Conservation (phyloP, 2,329 filamentous ascomycete genomes). For the Cytospora schulzeri region DNA sequence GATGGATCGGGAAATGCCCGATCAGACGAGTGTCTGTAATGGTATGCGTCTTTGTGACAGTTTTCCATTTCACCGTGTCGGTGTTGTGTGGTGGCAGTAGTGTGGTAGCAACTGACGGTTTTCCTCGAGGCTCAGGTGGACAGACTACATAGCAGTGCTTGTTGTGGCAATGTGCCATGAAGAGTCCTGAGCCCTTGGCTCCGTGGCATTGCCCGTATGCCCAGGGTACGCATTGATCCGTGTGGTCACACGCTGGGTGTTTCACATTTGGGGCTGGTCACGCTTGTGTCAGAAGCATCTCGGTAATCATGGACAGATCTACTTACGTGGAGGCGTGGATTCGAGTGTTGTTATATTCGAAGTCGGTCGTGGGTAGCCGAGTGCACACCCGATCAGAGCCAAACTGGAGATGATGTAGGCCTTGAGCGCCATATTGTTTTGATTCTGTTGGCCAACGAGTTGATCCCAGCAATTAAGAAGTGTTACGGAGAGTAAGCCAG, state of each 20-base stretch:
- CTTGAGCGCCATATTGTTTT: background rate
- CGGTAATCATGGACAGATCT: background rate
- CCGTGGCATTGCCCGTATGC: background rate
- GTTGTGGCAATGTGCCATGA: conserved; percentile 4
- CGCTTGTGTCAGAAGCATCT: background rate
- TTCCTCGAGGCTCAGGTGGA: background rate
- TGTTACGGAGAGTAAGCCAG: background rate
- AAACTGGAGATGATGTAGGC: background rate
- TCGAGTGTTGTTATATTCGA: background rate
- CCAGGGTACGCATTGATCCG: background rate
- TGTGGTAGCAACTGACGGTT: background rate
- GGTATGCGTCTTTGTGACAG: background rate
- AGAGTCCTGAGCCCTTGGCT: background rate
- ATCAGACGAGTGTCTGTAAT: too few relatives aligned
- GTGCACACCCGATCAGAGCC: background rate
- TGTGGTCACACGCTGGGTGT: background rate
- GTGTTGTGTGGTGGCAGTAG: background rate
- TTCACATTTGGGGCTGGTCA: background rate
- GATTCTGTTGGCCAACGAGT: background rate
- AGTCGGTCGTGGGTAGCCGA: background rate
- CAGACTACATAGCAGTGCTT: conserved; percentile 8
- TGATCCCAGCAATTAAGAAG: background rate
- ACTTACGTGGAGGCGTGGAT: conserved; percentile 1
- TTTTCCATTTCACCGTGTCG: too few relatives aligned
- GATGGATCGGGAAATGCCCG: too few relatives aligned